phyloP scores from a whole-genome alignment of 2,329 filamentous ascomycete species.

The Gremmenia infestans region DNA sequence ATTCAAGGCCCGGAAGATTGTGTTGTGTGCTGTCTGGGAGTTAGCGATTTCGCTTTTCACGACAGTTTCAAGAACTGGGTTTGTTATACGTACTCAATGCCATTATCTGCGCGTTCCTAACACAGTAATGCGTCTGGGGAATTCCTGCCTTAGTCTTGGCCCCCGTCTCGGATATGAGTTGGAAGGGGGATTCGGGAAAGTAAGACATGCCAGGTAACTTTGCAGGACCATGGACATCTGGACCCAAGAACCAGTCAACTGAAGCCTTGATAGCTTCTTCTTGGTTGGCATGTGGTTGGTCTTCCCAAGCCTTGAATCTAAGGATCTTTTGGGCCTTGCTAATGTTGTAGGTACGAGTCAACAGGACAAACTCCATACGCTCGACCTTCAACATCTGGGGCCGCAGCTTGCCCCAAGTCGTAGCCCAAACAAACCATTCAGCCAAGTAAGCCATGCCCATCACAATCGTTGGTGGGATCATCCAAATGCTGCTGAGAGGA shows the following conservation, averaged over 20 bases:
- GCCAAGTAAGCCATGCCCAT: constrained; percentile 18
- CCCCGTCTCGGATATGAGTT: constrained; percentile 15
- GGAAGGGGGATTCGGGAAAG: constrained; percentile 18
- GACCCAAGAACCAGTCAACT: constrained; percentile 17
- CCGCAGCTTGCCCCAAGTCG: constrained; percentile 15
- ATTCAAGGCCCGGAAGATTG: constrained; percentile 31
- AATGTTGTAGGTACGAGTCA: constrained; percentile 21
- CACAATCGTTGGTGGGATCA: constrained; percentile 16
- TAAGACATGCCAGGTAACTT: constrained; percentile 9
- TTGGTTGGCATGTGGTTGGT: constrained; percentile 15
- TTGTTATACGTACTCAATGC: constrained; percentile 13
- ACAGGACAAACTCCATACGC: constrained; percentile 22
- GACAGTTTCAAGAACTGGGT: neutral
- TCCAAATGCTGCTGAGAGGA: constrained; percentile 16
- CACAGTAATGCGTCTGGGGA: constrained; percentile 15
- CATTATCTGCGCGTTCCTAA: constrained; percentile 26
- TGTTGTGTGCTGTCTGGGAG: constrained; percentile 21
- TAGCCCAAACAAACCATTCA: constrained; percentile 17
- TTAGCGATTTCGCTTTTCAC: neutral
- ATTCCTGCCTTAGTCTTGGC: constrained; percentile 8
- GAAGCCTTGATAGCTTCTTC: constrained; percentile 18
- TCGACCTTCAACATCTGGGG: constrained; percentile 16
- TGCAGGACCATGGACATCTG: constrained; percentile 18
- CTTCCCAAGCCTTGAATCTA: constrained; percentile 18
- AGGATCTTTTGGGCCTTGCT: constrained; percentile 16